A percentile compares a stretch with the other conserved stretches of the same genome.
Conservation (phyloP, 805 yeast species). For the Ogataea ramenticola region DNA sequence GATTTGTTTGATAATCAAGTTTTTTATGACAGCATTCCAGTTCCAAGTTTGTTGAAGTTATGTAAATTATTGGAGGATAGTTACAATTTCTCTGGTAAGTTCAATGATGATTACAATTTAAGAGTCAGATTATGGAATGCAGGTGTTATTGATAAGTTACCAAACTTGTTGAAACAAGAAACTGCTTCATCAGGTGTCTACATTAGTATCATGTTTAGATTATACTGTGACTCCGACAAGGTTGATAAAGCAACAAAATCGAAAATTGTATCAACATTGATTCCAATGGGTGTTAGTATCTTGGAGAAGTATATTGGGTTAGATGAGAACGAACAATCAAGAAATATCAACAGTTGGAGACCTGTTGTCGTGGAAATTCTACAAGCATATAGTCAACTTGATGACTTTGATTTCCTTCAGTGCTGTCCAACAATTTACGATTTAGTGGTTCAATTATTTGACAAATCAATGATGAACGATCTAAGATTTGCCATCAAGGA, state of each 20-base stretch:
- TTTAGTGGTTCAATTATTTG: constrained; percentile 50
- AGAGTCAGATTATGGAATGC: constrained; percentile 87
- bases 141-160: constrained; percentile 86
- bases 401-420: constrained; percentile 58
- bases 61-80: constrained; percentile 57
- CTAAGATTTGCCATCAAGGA: constrained; percentile 52
- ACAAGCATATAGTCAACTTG: constrained; percentile 74
- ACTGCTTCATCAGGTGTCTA: constrained; percentile 84
- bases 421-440: constrained; percentile 57
- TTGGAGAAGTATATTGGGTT: constrained; percentile 62
- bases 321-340: constrained; percentile 70
- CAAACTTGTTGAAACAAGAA: constrained; percentile 88
- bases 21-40: constrained; percentile 67
- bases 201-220: constrained; percentile 69
- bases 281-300: constrained; percentile 67
- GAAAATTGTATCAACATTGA: constrained; percentile 43
- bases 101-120: constrained; percentile 83
- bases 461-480: constrained; percentile 54
- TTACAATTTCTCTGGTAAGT: constrained; percentile 75
- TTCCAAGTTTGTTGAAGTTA: constrained; percentile 50
- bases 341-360: constrained; percentile 79
- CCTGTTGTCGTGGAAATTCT: constrained; percentile 88
- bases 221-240: constrained; percentile 62
- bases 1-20: constrained; percentile 68
- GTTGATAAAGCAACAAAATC: constrained; percentile 38